These are phyloP conservation scores for Isabelozyma pseudorhagii DNA, from an alignment of 805 yeast genomes.

Conservation along the genomic window DNA sequence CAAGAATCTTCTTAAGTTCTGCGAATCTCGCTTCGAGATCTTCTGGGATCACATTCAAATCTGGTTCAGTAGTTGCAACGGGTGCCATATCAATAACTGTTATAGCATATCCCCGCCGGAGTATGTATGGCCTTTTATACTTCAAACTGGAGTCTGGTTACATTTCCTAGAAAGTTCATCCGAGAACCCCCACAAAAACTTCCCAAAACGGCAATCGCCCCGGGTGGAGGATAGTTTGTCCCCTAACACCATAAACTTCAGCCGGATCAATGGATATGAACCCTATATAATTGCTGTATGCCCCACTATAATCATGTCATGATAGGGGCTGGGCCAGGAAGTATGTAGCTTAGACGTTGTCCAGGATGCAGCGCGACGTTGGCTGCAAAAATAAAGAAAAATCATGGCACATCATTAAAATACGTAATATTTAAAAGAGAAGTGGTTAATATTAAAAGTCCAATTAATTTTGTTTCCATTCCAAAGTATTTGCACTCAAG, in stretches of 20 bases:
- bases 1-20: conserved; percentile 13
- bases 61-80: background rate
- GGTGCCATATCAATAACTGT: background rate
- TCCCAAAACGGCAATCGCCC: background rate
- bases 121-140: too few species aligned
- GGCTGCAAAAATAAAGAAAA: background rate
- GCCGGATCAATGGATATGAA: too few species aligned
- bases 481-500: background rate
- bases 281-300: background rate
- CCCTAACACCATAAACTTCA: too few species aligned
- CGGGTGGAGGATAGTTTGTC: background rate
- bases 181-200: background rate
- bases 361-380: background rate
- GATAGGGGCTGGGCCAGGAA: too few species aligned
- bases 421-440: background rate
- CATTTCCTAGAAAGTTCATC: too few species aligned
- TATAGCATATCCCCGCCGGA: too few species aligned
- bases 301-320: background rate
- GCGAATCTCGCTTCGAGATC: conserved; percentile 6
- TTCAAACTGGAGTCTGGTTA: too few species aligned
- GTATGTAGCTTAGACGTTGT: too few species aligned
- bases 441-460: background rate
- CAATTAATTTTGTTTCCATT: too few species aligned
- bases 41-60: conserved; percentile 3
- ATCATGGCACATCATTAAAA: background rate